phyloP scores from a whole-genome alignment of 306 rosid genomes.

The Prunus mongolica region DNA sequence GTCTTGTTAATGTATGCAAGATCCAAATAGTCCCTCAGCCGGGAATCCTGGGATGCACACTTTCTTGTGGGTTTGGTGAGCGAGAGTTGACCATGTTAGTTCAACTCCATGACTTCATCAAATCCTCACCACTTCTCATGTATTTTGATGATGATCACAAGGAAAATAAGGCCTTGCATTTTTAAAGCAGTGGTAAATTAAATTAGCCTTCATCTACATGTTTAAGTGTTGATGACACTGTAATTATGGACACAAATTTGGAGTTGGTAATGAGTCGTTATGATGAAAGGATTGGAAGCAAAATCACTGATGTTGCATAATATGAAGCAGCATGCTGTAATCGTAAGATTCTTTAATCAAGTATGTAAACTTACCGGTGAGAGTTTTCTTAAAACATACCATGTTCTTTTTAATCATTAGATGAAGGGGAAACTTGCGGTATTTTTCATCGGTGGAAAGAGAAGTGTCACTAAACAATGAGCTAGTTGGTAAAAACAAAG shows the following conservation, averaged over 20 bases:
- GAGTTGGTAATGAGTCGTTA: constrained; percentile 9
- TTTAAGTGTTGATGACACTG: neutral
- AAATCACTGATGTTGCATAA: constrained; percentile 10
- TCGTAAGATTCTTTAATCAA: constrained; percentile 1
- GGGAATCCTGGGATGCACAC: constrained; percentile 7
- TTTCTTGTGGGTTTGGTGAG: neutral
- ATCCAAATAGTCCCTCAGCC: neutral
- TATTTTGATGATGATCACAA: neutral
- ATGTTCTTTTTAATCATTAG: no score
- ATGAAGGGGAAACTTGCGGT: no score
- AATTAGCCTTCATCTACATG: neutral
- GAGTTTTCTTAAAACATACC: no score
- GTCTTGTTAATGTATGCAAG: constrained; percentile 2
- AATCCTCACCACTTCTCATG: neutral
- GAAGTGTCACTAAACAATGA: no score
- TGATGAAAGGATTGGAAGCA: constrained; percentile 19
- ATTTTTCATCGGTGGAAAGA: no score
- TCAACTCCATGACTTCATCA: neutral
- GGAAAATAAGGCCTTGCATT: neutral
- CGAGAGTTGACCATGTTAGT: neutral
- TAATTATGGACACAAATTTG: neutral
- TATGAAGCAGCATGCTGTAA: constrained; percentile 20
- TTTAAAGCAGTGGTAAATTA: neutral
- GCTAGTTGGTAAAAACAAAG: no score
- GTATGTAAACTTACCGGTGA: no score